Conservation (phyloP, 768 basidiomycete species). For the Coprinellus micaceus region DNA sequence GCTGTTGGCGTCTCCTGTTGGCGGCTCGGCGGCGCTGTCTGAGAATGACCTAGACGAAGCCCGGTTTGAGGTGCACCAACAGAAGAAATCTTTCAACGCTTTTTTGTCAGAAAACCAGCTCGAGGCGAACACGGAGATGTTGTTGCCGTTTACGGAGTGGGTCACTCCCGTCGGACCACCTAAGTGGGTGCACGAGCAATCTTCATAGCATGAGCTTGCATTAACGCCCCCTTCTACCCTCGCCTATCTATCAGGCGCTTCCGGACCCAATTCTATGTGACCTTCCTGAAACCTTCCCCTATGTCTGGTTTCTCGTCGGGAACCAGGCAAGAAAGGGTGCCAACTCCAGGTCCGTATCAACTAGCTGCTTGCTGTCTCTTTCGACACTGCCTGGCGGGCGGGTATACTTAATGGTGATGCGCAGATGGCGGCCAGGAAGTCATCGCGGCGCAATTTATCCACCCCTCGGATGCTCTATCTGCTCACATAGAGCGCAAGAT, state of each 20-base stretch:
- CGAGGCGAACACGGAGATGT: constrained; percentile 37
- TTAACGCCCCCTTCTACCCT: neutral
- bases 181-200: constrained; percentile 32
- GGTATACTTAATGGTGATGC: neutral
- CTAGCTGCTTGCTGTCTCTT: no score
- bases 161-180: constrained; percentile 57
- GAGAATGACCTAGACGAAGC: constrained; percentile 47
- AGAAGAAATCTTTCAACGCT: constrained; percentile 43
- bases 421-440: constrained; percentile 68
- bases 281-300: constrained; percentile 48
- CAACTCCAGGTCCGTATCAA: constrained; percentile 53
- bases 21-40: constrained; percentile 19
- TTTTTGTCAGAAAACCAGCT: constrained; percentile 50
- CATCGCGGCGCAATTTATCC: constrained; percentile 62
- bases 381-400: no score
- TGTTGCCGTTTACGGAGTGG: constrained; percentile 76
- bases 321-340: constrained; percentile 53
- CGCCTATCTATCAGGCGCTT: constrained; percentile 50
- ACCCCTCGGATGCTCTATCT: constrained; percentile 47
- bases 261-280: constrained; percentile 65
- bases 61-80: constrained; percentile 53
- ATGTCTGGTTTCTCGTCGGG: constrained; percentile 50
- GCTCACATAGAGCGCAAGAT: constrained; percentile 51
- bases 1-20: constrained; percentile 41
- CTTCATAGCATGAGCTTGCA: neutral